These are phyloP conservation scores for Tricholoma saponaceum DNA, from an alignment of 768 basidiomycete genomes.

Conservation along the genomic window DNA sequence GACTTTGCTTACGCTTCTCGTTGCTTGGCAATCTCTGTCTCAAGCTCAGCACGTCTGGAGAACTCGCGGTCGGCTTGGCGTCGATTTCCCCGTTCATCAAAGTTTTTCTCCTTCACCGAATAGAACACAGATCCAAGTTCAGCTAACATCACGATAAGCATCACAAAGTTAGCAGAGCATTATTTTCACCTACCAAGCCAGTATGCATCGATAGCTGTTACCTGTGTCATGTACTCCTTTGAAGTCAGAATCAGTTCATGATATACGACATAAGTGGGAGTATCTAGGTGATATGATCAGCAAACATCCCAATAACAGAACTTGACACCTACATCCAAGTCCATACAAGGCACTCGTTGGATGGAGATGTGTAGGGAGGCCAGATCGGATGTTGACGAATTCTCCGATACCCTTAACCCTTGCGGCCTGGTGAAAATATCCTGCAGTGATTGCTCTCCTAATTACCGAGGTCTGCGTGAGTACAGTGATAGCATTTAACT, in stretches of 20 bases:
- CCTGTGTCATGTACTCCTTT: slow-evolving; percentile 98
- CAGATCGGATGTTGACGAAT: slow-evolving; percentile 95
- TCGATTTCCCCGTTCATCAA: slow-evolving; percentile 80
- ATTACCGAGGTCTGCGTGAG: neutral
- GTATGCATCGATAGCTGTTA: slow-evolving; percentile 96
- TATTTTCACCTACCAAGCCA: slow-evolving; percentile 73
- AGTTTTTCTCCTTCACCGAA: slow-evolving; percentile 97
- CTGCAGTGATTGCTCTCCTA: slow-evolving; percentile 95
- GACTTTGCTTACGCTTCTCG: slow-evolving; percentile 60
- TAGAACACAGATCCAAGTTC: slow-evolving; percentile 96
- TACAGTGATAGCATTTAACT: neutral
- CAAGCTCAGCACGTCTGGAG: slow-evolving; percentile 85
- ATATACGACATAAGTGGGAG: slow-evolving; percentile 94
- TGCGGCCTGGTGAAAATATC: slow-evolving; percentile 99
- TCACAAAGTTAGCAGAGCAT: neutral
- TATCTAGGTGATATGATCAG: slow-evolving; percentile 49
- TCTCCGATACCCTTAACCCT: slow-evolving; percentile 98
- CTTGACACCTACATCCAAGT: slow-evolving; percentile 71
- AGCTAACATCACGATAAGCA: slow-evolving; percentile 40
- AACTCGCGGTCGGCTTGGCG: slow-evolving; percentile 85
- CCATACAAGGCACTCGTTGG: slow-evolving; percentile 97
- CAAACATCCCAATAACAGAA: slow-evolving; percentile 1
- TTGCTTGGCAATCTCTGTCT: slow-evolving; percentile 85
- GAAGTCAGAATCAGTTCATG: slow-evolving; percentile 95
- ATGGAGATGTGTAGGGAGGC: slow-evolving; percentile 91